Evolutionary conservation across 257 asterid species (phyloP), one percentile per base, ranked within the genome.

Genomic region (Cinchona pubescens): DNA sequence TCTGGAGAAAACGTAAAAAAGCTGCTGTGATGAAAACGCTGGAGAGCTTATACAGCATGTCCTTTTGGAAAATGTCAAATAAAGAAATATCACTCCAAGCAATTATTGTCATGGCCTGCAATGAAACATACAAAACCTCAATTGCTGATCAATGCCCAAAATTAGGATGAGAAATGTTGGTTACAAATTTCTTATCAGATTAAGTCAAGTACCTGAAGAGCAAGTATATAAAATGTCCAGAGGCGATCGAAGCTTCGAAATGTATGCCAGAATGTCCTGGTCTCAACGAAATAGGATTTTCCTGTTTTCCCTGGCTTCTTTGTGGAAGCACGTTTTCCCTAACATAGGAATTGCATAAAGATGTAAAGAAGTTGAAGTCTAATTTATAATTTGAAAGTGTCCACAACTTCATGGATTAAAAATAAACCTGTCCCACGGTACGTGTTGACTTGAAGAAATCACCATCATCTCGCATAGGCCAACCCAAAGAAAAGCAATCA

Each of bases 391-490:
- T n/a, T n/a, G n/a, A 40, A 40, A 40, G 0, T 40, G 7, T 0
- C 45, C 45, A 40, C 45, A 40, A 70, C n/a, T 69, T 55, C 30
- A 18, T 42, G 11, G 29, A 69, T 78, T 32, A 71, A 72, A 79
- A 66, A 71, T 35, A 65, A 81, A 93, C 98, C 87, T 90, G 73
- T 46, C 80, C 79, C 48, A 60, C 74, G 42, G 79, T 86, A 72
- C 86, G 88, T 58, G 88, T 82, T 67, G 96, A 86, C 81, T 91
- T 92, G 84, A 95, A 95, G 87, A 95, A 92, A 58, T 95, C 94
- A 68, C 91, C 96, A 84, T 91, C 97, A 85, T 90, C 99, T 67
- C 96, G 88, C 97, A 95, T 95, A 40, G 99, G 99, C 99, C 99
- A 95, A 70, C 99, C 99, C 90, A 92, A 82, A 37, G 81, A 80